Percentiles rank a stretch among this genome's conserved stretches.
Evolutionary conservation across 108 stramenopile species (phyloP).

Genomic region (Stephanodiscus triporus): DNA sequence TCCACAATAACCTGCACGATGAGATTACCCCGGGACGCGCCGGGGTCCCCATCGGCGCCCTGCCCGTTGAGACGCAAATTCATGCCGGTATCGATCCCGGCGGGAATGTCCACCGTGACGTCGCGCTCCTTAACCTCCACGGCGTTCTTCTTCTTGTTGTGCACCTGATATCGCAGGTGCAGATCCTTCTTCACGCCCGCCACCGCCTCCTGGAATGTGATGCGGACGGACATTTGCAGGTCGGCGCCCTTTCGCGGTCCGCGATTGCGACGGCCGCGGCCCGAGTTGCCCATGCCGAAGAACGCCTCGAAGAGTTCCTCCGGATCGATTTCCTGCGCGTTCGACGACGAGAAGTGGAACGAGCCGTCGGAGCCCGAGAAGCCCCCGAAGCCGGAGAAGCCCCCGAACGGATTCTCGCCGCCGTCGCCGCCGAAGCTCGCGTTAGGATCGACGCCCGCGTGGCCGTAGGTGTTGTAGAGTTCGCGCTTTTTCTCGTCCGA

Average conservation of each 20-base stretch:
- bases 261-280: slow-evolving; percentile 57
- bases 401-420: slow-evolving; percentile 70
- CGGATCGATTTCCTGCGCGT: slow-evolving; percentile 76
- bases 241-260: slow-evolving; percentile 87
- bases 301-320: slow-evolving; percentile 92
- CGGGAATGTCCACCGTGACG: slow-evolving; percentile 87
- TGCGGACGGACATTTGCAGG: slow-evolving; percentile 81
- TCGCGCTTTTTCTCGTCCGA: slow-evolving; percentile 87
- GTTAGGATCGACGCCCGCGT: slow-evolving; percentile 91
- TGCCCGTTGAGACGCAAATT: slow-evolving; percentile 86
- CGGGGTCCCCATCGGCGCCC: slow-evolving; percentile 92
- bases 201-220: slow-evolving; percentile 93
- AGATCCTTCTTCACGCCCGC: slow-evolving; percentile 82
- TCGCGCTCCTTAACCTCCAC: slow-evolving; percentile 79
- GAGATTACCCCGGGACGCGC: slow-evolving; percentile 89
- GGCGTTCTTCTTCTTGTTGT: slow-evolving; percentile 63
- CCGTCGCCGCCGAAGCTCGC: slow-evolving; percentile 60
- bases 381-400: slow-evolving; percentile 56
- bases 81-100: slow-evolving; percentile 96
- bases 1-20: slow-evolving; percentile 89
- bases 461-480: slow-evolving; percentile 91
- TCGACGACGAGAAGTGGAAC: slow-evolving; percentile 68
- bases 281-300: slow-evolving; percentile 70
- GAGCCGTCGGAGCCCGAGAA: slow-evolving; percentile 79
- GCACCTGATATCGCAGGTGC: slow-evolving; percentile 74